A percentile compares a stretch with the other conserved stretches of the same genome.
Conservation (phyloP, 2,329 filamentous ascomycete genomes). For the Samsoniella hepiali region DNA sequence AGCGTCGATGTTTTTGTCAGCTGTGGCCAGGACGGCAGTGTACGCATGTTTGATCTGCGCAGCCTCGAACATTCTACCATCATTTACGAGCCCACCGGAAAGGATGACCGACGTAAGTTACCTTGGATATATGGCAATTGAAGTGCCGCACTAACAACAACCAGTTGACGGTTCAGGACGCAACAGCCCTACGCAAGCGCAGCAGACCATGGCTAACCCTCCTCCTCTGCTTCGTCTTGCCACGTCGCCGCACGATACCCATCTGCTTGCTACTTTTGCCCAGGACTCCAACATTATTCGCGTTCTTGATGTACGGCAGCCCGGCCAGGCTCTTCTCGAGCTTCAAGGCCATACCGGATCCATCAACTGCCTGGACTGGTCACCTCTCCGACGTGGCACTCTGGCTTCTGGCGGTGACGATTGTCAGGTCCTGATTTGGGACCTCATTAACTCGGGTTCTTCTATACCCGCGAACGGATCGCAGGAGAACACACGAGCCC, state of each 20-base stretch:
- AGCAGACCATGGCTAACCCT: slow-evolving; percentile 73
- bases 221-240: slow-evolving; percentile 77
- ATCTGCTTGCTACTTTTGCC: slow-evolving; percentile 95
- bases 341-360: slow-evolving; percentile 82
- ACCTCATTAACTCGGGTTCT: slow-evolving; percentile 67
- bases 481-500: slow-evolving; percentile 58
- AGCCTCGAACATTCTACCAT: slow-evolving; percentile 98
- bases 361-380: slow-evolving; percentile 96
- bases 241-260: slow-evolving; percentile 91
- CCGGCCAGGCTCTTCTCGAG: slow-evolving; percentile 90
- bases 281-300: slow-evolving; percentile 89
- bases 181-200: slow-evolving; percentile 70
- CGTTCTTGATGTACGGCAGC: slow-evolving; percentile 93
- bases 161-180: slow-evolving; percentile 56
- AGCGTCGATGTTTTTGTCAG: slow-evolving; percentile 99
- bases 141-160: slow-evolving; percentile 23
- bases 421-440: slow-evolving; percentile 88
- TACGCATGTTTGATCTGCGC: slow-evolving; percentile 96
- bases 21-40: slow-evolving; percentile 94
- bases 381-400: slow-evolving; percentile 77
- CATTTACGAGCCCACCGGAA: slow-evolving; percentile 95
- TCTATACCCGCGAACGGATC: slow-evolving; percentile 49
- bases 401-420: slow-evolving; percentile 92
- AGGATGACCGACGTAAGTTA: slow-evolving; percentile 67
- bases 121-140: background rate